Evolutionary conservation across 202 grass and related monocot species (phyloP), one percentile per base, ranked within the genome.

Genomic region (Saccharum hybrid): DNA sequence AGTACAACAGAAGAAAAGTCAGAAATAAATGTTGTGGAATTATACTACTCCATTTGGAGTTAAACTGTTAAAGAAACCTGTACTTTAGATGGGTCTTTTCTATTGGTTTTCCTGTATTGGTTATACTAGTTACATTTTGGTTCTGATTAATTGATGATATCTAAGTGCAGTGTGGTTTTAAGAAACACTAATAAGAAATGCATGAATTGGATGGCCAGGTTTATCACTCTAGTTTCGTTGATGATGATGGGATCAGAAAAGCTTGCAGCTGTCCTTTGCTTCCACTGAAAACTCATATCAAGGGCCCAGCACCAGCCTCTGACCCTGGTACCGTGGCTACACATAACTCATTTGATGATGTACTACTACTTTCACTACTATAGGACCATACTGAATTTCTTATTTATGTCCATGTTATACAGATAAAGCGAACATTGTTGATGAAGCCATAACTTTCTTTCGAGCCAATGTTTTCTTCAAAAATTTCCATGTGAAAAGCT

Each of bases 381-480:
- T 9, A 73, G 1, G 12, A 71, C 39, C 48, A 78, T 28, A 30
- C 39, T 40, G 28, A 91, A 61, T 31, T 87, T 71, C 54, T 71
- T 57, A 52, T 74, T 79, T 67, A 31, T 14, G 18, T 75, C 30
- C 74, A 74, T 76, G 41, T 38, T 80, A 61, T 85, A 49, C 90
- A 98, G 93, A 93, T 62, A 98, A 94, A 85, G 92, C 92, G 2
- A 91, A 98, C 79, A 90, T 98, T 70, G 91, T 94, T 76, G 96
- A 98, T 86, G 96, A 98, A 83, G 96, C 96, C 57, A 98, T 98
- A 84, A 98, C 96, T 79, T 98, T 98, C 91, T 98, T 98, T 84
- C 89, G 96, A 45, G 96, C 96, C 66, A 98, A 98, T 90, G 96
- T 98, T 79, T 98, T 98, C 80, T 98, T 98, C 77, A 93, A 90